phyloP scores from a whole-genome alignment of 352 stramenopile species.

The Phytophthora fragariae region DNA sequence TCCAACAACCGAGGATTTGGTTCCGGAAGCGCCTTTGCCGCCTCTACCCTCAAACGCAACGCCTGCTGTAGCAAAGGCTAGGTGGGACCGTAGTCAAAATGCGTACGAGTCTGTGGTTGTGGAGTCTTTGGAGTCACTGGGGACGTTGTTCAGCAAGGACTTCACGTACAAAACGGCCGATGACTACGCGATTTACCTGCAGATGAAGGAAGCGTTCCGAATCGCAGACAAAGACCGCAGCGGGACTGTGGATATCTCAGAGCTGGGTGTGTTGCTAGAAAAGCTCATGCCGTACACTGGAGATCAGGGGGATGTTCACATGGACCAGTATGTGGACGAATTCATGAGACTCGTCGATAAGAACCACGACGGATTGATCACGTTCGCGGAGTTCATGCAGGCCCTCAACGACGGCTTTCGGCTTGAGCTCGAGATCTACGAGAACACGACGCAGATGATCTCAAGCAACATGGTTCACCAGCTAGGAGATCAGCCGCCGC shows the following conservation, averaged over 20 bases:
- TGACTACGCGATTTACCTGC: conserved; percentile 74
- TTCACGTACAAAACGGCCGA: conserved; percentile 63
- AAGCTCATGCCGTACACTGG: conserved; percentile 70
- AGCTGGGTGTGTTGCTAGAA: conserved; percentile 69
- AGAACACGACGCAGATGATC: conserved; percentile 42
- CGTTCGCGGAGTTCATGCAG: conserved; percentile 81
- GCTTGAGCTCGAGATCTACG: conserved; percentile 77
- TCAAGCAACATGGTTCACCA: conserved; percentile 13
- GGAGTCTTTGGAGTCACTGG: conserved; percentile 65
- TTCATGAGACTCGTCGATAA: conserved; percentile 82
- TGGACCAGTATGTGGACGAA: conserved; percentile 81
- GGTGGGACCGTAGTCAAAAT: conserved; percentile 46
- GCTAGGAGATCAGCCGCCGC: not conserved
- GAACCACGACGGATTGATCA: conserved; percentile 69
- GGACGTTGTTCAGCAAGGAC: conserved; percentile 62
- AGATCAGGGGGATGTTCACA: conserved; percentile 47
- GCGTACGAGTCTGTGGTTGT: conserved; percentile 48
- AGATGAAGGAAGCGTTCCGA: conserved; percentile 83
- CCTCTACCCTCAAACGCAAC: conserved; percentile 26
- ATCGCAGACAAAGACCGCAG: conserved; percentile 67
- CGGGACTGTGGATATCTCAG: conserved; percentile 66
- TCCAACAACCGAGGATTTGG: conserved; percentile 22
- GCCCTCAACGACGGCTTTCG: conserved; percentile 76
- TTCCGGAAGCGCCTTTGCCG: conserved; percentile 23
- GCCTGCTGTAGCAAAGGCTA: conserved; percentile 27